phyloP scores from a whole-genome alignment of 1,139 yeast species.

The Diutina mesorugosa region DNA sequence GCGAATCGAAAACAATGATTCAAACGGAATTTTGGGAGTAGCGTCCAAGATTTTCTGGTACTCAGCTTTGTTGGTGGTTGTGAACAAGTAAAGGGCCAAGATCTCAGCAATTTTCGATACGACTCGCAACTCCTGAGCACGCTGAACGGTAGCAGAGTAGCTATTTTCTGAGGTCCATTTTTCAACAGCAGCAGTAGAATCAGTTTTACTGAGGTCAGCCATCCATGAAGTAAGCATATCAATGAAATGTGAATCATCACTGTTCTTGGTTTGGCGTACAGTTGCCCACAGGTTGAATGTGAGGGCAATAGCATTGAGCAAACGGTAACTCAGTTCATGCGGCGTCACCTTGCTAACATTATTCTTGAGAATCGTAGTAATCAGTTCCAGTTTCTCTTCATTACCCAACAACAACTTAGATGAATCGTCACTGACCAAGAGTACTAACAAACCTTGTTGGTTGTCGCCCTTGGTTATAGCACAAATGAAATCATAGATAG shows the following conservation, averaged over 20 bases:
- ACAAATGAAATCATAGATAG: conserved; percentile 62
- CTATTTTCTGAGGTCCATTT: background rate
- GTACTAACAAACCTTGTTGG: conserved; percentile 78
- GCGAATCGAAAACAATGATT: conserved; percentile 20
- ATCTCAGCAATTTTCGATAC: conserved; percentile 62
- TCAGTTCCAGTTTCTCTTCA: background rate
- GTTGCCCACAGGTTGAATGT: conserved; percentile 64
- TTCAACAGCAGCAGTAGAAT: background rate
- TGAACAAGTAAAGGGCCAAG: conserved; percentile 59
- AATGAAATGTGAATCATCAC: background rate
- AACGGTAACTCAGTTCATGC: conserved; percentile 41
- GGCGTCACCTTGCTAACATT: conserved; percentile 45
- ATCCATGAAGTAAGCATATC: background rate
- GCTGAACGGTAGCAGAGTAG: background rate
- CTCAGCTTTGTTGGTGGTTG: conserved; percentile 30
- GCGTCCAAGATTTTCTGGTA: conserved; percentile 18
- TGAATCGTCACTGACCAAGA: conserved; percentile 51
- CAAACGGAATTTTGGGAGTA: conserved; percentile 10
- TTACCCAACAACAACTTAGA: background rate
- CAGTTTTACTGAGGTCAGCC: background rate
- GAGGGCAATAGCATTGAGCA: conserved; percentile 51
- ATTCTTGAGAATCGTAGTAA: conserved; percentile 48
- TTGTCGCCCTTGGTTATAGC: conserved; percentile 54
- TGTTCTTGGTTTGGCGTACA: conserved; percentile 22
- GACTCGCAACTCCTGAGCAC: background rate